phyloP scores from a whole-genome alignment of 2,329 filamentous ascomycete species.

The Ophiocordyceps polyrhachis-furcata region DNA sequence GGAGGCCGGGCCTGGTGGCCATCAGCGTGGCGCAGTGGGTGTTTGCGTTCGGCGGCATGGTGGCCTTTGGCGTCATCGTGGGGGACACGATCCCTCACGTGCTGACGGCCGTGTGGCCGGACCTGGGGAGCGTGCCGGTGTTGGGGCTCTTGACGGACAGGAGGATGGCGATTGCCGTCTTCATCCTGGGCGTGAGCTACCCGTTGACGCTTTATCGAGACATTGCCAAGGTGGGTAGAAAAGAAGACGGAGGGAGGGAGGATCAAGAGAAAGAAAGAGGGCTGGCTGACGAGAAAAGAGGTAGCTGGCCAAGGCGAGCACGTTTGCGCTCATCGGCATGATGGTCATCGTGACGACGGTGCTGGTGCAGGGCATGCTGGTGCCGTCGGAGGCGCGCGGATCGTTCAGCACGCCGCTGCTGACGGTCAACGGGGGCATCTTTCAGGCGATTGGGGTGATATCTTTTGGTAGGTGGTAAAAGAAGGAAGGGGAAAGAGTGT shows the following conservation, averaged over 20 bases:
- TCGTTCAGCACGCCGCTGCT: slow-evolving; percentile 50
- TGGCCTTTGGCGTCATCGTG: slow-evolving; percentile 94
- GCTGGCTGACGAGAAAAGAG: neutral
- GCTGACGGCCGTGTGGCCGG: slow-evolving; percentile 63
- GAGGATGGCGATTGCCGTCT: slow-evolving; percentile 70
- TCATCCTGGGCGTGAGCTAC: slow-evolving; percentile 71
- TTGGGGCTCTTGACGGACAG: slow-evolving; percentile 69
- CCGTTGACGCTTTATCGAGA: slow-evolving; percentile 87
- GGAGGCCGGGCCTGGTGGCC: slow-evolving; percentile 67
- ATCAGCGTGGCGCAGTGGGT: slow-evolving; percentile 88
- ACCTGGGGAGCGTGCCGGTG: slow-evolving; percentile 51
- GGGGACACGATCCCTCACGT: slow-evolving; percentile 94
- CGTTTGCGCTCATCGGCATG: slow-evolving; percentile 87
- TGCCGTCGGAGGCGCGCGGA: slow-evolving; percentile 54
- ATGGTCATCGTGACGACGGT: slow-evolving; percentile 74
- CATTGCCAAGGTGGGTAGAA: slow-evolving; percentile 75
- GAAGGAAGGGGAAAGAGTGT: neutral
- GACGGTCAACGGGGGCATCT: slow-evolving; percentile 71
- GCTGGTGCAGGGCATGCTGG: slow-evolving; percentile 61
- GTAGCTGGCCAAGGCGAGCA: slow-evolving; percentile 88
- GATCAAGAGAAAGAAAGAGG: neutral
- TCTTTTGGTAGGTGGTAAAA: slow-evolving; percentile 67
- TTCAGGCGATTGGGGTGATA: slow-evolving; percentile 93
- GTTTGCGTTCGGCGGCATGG: slow-evolving; percentile 97
- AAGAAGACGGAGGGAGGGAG: neutral